Evolutionary conservation across 768 basidiomycete genomes (phyloP).

Genomic region (Royoungia palumana): DNA sequence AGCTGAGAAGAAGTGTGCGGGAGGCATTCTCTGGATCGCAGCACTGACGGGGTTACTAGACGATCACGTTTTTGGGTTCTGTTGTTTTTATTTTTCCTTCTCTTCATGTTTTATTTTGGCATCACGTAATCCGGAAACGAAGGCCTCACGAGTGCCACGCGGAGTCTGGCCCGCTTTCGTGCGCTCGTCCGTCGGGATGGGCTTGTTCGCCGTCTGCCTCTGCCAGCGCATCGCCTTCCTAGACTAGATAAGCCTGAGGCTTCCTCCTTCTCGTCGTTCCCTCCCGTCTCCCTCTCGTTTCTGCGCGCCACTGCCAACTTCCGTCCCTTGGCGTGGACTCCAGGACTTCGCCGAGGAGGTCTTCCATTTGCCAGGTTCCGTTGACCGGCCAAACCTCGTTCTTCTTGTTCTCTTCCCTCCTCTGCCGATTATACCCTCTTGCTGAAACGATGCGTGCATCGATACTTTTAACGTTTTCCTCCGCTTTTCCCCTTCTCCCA

Average conservation of each 20-base stretch:
- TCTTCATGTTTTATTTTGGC: conserved; percentile 10
- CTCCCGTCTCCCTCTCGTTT: not conserved
- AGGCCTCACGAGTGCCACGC: not conserved
- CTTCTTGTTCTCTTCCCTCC: not conserved
- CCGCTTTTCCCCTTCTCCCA: conserved; percentile 23
- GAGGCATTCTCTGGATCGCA: conserved; percentile 74
- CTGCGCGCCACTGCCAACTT: not conserved
- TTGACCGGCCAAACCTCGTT: conserved; percentile 18
- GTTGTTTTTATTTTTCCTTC: conserved; percentile 16
- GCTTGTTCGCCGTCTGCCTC: not conserved
- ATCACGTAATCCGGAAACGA: not conserved
- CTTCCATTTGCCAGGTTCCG: conserved; percentile 19
- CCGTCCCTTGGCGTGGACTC: not conserved
- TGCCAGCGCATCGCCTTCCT: no score
- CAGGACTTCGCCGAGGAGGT: conserved; percentile 14
- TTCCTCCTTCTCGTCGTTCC: not conserved
- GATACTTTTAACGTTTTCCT: conserved; percentile 30
- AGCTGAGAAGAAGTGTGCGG: conserved; percentile 75
- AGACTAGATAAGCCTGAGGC: not conserved
- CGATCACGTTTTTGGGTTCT: not conserved
- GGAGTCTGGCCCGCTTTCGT: no score
- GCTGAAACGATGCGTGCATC: conserved; percentile 25
- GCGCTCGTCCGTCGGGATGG: no score
- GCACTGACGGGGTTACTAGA: conserved; percentile 15
- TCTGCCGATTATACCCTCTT: not conserved